phyloP scores from a whole-genome alignment of 768 basidiomycete species.

The Chalciporus sphaerocephalus region DNA sequence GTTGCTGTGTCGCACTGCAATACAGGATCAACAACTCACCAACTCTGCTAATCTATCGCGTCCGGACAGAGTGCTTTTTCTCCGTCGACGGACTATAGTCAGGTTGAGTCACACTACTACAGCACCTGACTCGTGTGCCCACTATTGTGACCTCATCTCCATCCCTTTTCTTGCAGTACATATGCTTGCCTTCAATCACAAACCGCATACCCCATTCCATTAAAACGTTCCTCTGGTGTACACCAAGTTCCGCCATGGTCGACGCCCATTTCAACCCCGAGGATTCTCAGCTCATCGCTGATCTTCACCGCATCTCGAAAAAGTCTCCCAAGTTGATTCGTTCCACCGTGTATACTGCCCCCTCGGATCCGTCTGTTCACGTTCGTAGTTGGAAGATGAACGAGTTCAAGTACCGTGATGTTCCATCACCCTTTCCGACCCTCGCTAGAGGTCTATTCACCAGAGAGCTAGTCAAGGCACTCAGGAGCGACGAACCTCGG shows the following conservation, averaged over 20 bases:
- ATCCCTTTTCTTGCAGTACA: constrained; percentile 7
- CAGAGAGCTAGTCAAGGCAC: constrained; percentile 37
- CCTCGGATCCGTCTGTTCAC: constrained; percentile 48
- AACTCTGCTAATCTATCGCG: too few relatives aligned
- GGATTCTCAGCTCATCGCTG: constrained; percentile 58
- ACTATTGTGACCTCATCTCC: constrained; percentile 2
- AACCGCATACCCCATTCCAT: background rate
- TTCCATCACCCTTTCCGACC: constrained; percentile 90
- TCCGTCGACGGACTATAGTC: background rate
- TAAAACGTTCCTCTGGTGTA: constrained; percentile 4
- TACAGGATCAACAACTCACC: too few relatives aligned
- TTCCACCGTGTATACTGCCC: constrained; percentile 51
- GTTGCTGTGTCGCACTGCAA: too few relatives aligned
- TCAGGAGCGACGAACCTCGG: constrained; percentile 31
- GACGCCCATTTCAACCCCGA: constrained; percentile 26
- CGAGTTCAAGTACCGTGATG: constrained; percentile 89
- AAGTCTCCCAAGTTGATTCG: constrained; percentile 62
- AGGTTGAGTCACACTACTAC: constrained; percentile 1
- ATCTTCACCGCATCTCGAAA: constrained; percentile 49
- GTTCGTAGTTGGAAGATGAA: constrained; percentile 96
- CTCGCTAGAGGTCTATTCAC: constrained; percentile 90
- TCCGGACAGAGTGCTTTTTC: background rate
- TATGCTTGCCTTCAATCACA: constrained; percentile 16
- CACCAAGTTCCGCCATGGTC: constrained; percentile 16
- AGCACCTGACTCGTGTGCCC: constrained; percentile 2